These are phyloP conservation scores for Neurospora sp. DNA, from an alignment of 495 filamentous ascomycete species.

Conservation along the genomic window DNA sequence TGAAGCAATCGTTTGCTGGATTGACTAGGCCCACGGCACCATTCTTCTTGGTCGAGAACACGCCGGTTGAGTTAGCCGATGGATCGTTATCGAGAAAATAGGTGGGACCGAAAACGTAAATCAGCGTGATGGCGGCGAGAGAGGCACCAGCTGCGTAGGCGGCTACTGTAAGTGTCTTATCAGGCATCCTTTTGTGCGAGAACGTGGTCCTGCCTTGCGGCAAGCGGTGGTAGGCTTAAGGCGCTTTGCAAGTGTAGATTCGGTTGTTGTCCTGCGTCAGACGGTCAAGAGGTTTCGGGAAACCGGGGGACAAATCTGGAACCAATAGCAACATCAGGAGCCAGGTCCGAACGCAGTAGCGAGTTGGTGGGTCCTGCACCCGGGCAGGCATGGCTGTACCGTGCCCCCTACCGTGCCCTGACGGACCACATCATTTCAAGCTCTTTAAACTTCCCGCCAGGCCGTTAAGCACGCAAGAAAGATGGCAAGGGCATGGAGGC, in stretches of 20 bases:
- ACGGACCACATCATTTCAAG: too few species aligned
- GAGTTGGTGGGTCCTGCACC: too few species aligned
- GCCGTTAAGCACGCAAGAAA: too few species aligned
- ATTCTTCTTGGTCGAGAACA: conserved; percentile 58
- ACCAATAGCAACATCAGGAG: not conserved
- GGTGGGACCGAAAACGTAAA: conserved; percentile 95
- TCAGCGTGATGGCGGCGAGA: conserved; percentile 86
- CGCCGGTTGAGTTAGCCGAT: conserved; percentile 15
- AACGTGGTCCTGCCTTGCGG: not conserved
- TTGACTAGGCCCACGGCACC: conserved; percentile 85
- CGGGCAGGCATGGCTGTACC: too few species aligned
- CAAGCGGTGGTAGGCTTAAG: not conserved
- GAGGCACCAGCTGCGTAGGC: conserved; percentile 93
- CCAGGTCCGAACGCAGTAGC: not conserved
- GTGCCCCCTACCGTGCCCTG: too few species aligned
- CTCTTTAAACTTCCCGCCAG: too few species aligned
- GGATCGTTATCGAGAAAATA: conserved; percentile 82
- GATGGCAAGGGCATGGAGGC: too few species aligned
- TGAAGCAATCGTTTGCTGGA: conserved; percentile 97
- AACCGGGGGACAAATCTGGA: not conserved
- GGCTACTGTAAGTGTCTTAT: conserved; percentile 75
- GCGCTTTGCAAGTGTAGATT: not conserved
- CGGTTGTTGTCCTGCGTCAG: not conserved
- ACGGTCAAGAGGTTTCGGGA: not conserved
- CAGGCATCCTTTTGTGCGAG: conserved; percentile 51